Evolutionary conservation across 2,329 filamentous ascomycete species (phyloP), one percentile per base, ranked within the genome.

Genomic region (Orbilia quercus): DNA sequence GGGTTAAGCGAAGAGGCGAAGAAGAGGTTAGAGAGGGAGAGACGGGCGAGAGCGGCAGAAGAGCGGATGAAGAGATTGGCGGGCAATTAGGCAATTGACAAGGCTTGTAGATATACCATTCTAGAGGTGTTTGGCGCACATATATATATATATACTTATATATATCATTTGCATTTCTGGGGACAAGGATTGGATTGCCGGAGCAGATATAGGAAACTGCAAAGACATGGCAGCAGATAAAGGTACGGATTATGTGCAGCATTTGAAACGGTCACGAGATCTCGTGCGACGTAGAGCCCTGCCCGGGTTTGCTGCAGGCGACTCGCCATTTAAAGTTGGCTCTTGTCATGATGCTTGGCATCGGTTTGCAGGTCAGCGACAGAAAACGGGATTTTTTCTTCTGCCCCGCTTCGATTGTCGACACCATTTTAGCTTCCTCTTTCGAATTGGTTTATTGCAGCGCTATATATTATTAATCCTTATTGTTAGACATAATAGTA

Each of bases 1-100:
- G 93, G 94, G 0, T 84, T 98, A 82, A 96, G 91, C 44, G 89
- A 91, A 0, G 94, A 98, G 82, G 93, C 95, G 87, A 87, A 88
- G 79, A 87, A 89, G 86, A 88, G 86, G 79, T 81, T 98, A 60
- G 95, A 98, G 80, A 84, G 95, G 77, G 95, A 99, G 82, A 85
- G 92, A 77, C 89, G 94, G 78, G 95, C 95, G 2, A 87, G 94
- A 77, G 95, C 95, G 7, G 94, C 93, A 0, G 95, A 98, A 81
- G 93, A 94, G 82, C 87, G 94, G 79, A 85, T 97, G 71, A 88
- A 85, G 81, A 85, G 85, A 78, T 84, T 92, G 85, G 85, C 87
- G 77, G 82, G 78, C 42, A 78, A 77, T 28, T 73, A 36, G 23
- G 9, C 16, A 31, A 16, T 34, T 36, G 58, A 34, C 31, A n/a